Evolutionary conservation across 768 basidiomycete species (phyloP), one percentile per base, ranked within the genome.

Genomic region (Daedalea quercina): DNA sequence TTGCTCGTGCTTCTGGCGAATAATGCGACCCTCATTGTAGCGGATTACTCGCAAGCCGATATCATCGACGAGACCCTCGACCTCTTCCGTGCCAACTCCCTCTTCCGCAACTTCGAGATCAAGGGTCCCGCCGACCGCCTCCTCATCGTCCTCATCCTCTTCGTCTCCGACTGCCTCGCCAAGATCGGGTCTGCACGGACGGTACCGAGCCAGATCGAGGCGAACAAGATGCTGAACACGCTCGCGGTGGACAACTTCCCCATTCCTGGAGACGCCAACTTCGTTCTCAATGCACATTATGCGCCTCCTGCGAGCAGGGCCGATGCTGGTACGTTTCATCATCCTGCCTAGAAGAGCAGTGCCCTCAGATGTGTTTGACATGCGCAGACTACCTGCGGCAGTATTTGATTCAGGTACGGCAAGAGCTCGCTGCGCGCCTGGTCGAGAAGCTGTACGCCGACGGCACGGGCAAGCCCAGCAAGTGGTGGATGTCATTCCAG

Each of bases 401-500:
- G 60, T 98, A 98, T 72, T 76, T 99, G 51, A 84, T 83, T 3
- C 96, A 99, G 68, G 89, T 88, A 9, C 84, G 96, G 46, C 92
- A 96, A 69, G 96, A 99, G 65, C 75, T 94, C 19, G 89, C 93
- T 20, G 77, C 84, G 9, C 82, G 96, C 26, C 70, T 99, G 47
- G 81, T 93, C 13, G 93, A 94, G 63, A 77, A 83, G 48, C 73
- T 99, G 46, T 99, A 99, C 67, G 90, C 85, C 35, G 92, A 95
- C 66, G 94, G 94, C 4, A 87, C 89, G 3, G 87, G 87, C 53
- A 94, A 90, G 67, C 94, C 96, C 4, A 96, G 89, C 77, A 99
- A 99, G 70, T 99, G 96, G 96, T 99, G 96, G 96, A 95, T 97
- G 92, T 89, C 90, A 20, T 99, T 98, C 83, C 93, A 94, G 70